Conservation (phyloP, 495 filamentous ascomycete species). For the Lasiosphaeriaceae sp. region DNA sequence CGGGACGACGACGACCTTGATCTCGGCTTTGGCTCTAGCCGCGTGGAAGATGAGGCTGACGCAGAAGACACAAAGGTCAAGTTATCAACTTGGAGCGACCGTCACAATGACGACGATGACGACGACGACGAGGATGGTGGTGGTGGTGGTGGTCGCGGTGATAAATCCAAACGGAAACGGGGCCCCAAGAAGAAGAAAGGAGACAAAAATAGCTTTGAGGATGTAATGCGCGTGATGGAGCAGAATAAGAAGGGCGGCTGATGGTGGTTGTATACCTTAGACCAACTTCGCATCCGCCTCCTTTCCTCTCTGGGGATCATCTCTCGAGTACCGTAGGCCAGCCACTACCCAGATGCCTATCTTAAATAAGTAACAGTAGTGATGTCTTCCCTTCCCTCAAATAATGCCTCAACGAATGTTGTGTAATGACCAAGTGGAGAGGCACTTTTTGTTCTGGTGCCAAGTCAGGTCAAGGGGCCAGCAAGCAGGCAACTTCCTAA, state of each 20-base stretch:
- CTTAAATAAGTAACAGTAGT: too few relatives aligned
- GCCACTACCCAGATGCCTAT: too few relatives aligned
- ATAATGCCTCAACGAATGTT: too few relatives aligned
- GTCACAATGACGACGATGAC: constrained; percentile 44
- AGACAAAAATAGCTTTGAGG: constrained; percentile 72
- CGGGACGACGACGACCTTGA: constrained; percentile 92
- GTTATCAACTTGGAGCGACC: constrained; percentile 60
- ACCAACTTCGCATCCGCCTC: too few relatives aligned
- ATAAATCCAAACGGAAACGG: constrained; percentile 67
- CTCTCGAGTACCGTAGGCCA: too few relatives aligned
- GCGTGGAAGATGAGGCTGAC: constrained; percentile 78
- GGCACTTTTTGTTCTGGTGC: too few relatives aligned
- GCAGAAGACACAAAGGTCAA: constrained; percentile 53
- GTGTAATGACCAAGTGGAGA: too few relatives aligned
- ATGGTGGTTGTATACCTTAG: neutral
- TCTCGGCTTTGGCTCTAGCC: constrained; percentile 83
- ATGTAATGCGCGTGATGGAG: constrained; percentile 79
- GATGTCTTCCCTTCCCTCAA: too few relatives aligned
- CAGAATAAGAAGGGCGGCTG: constrained; percentile 39
- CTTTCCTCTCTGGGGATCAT: too few relatives aligned
- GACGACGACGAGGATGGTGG: constrained; percentile 41
- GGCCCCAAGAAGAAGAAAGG: constrained; percentile 84
- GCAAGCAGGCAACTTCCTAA: constrained; percentile 11
- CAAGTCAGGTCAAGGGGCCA: neutral
- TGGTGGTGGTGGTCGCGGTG: constrained; percentile 41